phyloP scores from a whole-genome alignment of 495 filamentous ascomycete genomes.

The Hypoxylon lienhwacheense region DNA sequence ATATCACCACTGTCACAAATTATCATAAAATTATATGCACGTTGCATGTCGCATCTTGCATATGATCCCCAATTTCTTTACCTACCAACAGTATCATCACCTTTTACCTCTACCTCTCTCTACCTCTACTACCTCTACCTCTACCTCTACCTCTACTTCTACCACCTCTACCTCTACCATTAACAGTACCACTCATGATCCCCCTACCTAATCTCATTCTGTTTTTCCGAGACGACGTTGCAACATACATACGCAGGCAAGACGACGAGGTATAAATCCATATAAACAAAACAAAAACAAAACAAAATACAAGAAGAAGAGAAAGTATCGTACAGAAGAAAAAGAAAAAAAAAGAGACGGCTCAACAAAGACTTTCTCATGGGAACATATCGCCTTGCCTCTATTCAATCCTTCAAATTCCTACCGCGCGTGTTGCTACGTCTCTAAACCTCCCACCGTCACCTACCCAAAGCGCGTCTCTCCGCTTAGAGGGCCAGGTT shows the following conservation, averaged over 20 bases:
- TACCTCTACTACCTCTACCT: too few relatives aligned
- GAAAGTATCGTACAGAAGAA: neutral
- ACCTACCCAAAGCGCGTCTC: conserved; percentile 18
- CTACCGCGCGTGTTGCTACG: conserved; percentile 2
- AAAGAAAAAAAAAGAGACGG: neutral
- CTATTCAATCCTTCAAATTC: neutral
- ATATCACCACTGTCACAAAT: too few relatives aligned
- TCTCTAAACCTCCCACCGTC: conserved; percentile 14
- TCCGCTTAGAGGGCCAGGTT: conserved; percentile 44
- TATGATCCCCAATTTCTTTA: conserved; percentile 20
- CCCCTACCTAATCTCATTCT: conserved; percentile 6
- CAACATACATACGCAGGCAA: conserved; percentile 1
- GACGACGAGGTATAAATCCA: conserved; percentile 1
- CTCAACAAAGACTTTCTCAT: conserved; percentile 2
- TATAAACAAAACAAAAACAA: neutral
- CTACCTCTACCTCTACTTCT: too few relatives aligned
- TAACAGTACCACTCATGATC: conserved; percentile 2
- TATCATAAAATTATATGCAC: conserved; percentile 7
- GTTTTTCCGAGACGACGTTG: conserved; percentile 1
- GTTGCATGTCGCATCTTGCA: too few relatives aligned
- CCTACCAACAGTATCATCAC: neutral
- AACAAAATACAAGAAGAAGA: too few relatives aligned
- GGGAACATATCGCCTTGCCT: conserved; percentile 2
- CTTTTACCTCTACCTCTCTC: neutral
- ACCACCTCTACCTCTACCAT: too few relatives aligned